Percentiles rank a stretch among this genome's conserved stretches.
Evolutionary conservation across 495 filamentous ascomycete genomes (phyloP).

Genomic region (Thozetella sp.): DNA sequence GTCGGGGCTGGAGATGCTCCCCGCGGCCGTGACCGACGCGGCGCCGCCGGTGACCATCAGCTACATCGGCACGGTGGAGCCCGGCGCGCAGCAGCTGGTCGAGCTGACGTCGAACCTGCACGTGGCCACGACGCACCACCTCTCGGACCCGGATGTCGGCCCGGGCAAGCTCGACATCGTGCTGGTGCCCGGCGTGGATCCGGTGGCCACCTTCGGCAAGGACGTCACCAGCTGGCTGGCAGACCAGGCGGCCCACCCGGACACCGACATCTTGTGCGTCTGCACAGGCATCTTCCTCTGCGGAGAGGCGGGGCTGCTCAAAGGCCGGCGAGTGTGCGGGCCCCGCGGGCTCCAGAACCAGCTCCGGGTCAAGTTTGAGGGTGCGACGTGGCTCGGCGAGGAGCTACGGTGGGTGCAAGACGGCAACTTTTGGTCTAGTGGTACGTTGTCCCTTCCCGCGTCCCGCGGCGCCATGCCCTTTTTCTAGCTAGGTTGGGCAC

Average conservation of each 20-base stretch:
- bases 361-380: constrained; percentile 44
- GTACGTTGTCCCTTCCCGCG: constrained; percentile 34
- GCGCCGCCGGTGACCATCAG: background rate
- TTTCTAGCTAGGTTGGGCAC: no score
- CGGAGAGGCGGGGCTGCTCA: constrained; percentile 50
- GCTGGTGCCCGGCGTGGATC: constrained; percentile 54
- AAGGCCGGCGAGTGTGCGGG: constrained; percentile 48
- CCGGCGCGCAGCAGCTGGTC: constrained; percentile 18
- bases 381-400: constrained; percentile 45
- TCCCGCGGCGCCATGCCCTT: no score
- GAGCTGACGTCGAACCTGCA: constrained; percentile 32
- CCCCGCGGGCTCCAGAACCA: constrained; percentile 49
- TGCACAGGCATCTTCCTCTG: constrained; percentile 55
- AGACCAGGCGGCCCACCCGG: constrained; percentile 28
- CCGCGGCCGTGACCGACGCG: background rate
- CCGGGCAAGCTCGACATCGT: constrained; percentile 55
- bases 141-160: constrained; percentile 39
- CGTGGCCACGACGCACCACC: constrained; percentile 39
- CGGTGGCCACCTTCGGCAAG: constrained; percentile 25
- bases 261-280: constrained; percentile 51
- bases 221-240: constrained; percentile 46
- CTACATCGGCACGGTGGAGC: constrained; percentile 36
- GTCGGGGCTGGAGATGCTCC: constrained; percentile 6
- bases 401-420: constrained; percentile 51
- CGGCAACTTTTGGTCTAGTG: constrained; percentile 63